Conservation (phyloP, 2,329 filamentous ascomycete genomes). For the Fusarium falciforme region DNA sequence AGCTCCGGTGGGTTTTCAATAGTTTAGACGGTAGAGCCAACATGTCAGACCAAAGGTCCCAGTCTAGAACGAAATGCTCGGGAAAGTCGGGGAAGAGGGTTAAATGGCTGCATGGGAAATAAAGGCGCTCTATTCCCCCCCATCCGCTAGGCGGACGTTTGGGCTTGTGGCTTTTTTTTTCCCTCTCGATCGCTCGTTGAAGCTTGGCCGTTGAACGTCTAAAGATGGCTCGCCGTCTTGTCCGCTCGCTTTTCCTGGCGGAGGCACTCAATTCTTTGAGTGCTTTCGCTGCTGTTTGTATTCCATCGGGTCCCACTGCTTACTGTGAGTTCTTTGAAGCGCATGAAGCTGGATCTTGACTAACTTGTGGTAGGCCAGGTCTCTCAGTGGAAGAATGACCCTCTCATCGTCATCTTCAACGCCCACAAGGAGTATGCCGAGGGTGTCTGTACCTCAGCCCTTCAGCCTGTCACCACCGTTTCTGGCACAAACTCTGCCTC, state of each 20-base stretch:
- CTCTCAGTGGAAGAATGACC: conserved; percentile 17
- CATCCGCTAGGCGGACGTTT: not conserved
- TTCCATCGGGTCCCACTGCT: not conserved
- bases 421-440: not conserved
- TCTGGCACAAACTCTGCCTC: not conserved
- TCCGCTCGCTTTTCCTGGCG: conserved; percentile 18
- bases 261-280: not conserved
- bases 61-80: conserved; percentile 9
- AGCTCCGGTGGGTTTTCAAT: conserved; percentile 1
- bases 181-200: not conserved
- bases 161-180: not conserved
- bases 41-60: not conserved
- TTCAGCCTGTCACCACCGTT: conserved; percentile 17
- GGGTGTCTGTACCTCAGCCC: conserved; percentile 11
- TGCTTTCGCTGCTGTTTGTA: conserved; percentile 4
- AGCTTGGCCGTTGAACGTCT: not conserved
- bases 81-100: not conserved
- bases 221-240: conserved; percentile 27
- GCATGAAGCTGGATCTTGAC: fast-evolving
- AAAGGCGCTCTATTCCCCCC: not conserved
- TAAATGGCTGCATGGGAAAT: not conserved
- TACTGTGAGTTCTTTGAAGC: conserved; percentile 5
- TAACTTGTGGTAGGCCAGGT: conserved; percentile 4
- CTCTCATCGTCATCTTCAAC: conserved; percentile 9
- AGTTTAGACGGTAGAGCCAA: not conserved